These are phyloP conservation scores for Bromus sterilis DNA, from an alignment of 176 grass and related monocot genomes.

Conservation along the genomic window DNA sequence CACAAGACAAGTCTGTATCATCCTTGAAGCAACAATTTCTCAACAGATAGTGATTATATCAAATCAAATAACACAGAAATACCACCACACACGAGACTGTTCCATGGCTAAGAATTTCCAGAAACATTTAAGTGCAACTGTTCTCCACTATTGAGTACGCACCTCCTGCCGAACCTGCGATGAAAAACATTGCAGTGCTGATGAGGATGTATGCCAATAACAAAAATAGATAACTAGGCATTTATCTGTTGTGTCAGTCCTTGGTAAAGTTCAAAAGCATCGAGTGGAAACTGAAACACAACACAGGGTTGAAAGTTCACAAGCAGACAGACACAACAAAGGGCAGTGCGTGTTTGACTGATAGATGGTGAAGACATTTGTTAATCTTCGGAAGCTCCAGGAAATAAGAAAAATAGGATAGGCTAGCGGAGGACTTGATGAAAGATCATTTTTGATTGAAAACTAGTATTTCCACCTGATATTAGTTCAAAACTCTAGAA, in stretches of 20 bases:
- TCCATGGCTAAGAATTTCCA: background rate
- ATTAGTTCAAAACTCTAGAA: background rate
- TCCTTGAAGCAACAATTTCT: background rate
- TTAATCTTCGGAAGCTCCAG: background rate
- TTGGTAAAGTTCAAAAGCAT: background rate
- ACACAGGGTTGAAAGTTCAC: background rate
- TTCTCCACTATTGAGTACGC: background rate
- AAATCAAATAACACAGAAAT: background rate
- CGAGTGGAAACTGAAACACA: background rate
- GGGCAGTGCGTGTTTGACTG: background rate
- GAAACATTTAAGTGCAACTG: background rate
- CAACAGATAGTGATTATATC: background rate
- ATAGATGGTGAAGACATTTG: background rate
- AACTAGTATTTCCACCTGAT: background rate
- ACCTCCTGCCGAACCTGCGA: background rate
- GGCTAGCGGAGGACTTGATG: background rate
- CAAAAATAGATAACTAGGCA: background rate
- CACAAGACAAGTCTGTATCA: background rate
- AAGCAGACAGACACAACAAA: background rate
- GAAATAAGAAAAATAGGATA: background rate
- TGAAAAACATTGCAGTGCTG: background rate
- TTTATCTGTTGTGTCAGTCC: background rate
- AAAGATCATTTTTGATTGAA: background rate
- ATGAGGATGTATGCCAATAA: background rate
- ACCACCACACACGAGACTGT: background rate